Conservation (phyloP, 2,329 filamentous ascomycete genomes). For the Diaporthe sp. region DNA sequence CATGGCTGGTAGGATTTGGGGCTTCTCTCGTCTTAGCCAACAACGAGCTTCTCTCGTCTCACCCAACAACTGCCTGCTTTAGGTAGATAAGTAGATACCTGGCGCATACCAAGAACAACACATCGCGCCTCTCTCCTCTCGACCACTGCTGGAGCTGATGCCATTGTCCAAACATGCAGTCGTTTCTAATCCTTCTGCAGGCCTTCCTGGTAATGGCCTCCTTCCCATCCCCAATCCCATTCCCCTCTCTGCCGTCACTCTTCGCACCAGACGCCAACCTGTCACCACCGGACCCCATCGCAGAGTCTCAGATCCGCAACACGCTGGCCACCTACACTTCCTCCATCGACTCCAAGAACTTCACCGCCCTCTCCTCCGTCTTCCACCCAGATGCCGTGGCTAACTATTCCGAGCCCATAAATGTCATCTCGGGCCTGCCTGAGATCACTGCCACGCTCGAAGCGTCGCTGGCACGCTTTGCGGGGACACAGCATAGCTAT, state of each 20-base stretch:
- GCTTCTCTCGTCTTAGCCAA: too few relatives aligned
- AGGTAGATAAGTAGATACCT: too few relatives aligned
- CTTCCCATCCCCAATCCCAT: background rate
- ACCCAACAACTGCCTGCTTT: too few relatives aligned
- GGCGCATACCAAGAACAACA: background rate
- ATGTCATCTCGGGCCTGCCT: background rate
- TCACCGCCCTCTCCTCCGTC: slow-evolving; percentile 7
- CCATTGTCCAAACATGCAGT: background rate
- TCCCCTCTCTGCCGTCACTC: background rate
- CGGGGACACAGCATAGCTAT: slow-evolving; percentile 4
- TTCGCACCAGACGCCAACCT: background rate
- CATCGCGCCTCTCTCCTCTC: background rate
- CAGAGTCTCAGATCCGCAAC: slow-evolving; percentile 8
- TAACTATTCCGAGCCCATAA: slow-evolving; percentile 12
- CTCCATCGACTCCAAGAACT: slow-evolving; percentile 4
- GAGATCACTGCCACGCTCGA: background rate
- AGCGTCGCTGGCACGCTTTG: background rate
- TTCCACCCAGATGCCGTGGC: slow-evolving; percentile 1
- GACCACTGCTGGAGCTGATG: background rate
- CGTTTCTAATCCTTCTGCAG: background rate
- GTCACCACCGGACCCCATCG: background rate
- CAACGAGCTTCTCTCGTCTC: too few relatives aligned
- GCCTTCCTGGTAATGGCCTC: background rate
- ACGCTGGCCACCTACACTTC: background rate
- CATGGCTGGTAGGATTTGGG: background rate